Evolutionary conservation across 176 grass and related monocot genomes (phyloP).

Genomic region (Lolium rigidum): DNA sequence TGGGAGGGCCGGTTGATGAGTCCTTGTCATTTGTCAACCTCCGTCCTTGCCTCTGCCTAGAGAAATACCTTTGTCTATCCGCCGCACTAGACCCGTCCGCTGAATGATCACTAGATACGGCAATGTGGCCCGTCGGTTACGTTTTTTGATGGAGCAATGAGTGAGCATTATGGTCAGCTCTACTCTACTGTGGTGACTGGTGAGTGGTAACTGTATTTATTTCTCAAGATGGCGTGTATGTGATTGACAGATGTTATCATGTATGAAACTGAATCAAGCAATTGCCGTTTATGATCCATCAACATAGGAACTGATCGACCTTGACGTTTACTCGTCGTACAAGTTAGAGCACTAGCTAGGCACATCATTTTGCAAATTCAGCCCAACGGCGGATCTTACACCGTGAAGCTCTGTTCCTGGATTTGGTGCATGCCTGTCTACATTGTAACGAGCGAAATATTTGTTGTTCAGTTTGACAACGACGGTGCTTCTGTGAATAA

Average conservation of each 20-base stretch:
- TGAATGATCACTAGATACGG: slow-evolving; percentile 2
- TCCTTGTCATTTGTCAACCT: slow-evolving; percentile 33
- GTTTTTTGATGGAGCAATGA: slow-evolving; percentile 13
- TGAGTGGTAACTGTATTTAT: not conserved
- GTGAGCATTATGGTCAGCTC: not conserved
- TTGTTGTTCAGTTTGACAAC: not conserved
- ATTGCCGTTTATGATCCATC: not conserved
- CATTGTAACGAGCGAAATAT: not conserved
- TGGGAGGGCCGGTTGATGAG: slow-evolving; percentile 36
- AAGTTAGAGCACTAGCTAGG: not conserved
- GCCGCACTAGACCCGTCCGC: not conserved
- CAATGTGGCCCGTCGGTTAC: not conserved
- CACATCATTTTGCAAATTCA: not conserved
- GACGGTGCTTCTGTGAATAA: not conserved
- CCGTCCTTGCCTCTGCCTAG: slow-evolving; percentile 15
- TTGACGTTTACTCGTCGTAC: slow-evolving; percentile 22
- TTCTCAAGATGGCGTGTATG: slow-evolving; percentile 6
- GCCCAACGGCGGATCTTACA: not conserved
- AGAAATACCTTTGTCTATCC: not conserved
- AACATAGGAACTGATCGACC: slow-evolving; percentile 27
- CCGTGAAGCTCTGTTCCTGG: not conserved
- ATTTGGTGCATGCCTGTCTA: not conserved
- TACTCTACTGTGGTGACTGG: not conserved
- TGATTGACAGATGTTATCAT: not conserved
- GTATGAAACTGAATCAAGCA: not conserved